These are phyloP conservation scores for Eucommia ulmoides DNA, from an alignment of 257 asterid species.

Conservation along the genomic window DNA sequence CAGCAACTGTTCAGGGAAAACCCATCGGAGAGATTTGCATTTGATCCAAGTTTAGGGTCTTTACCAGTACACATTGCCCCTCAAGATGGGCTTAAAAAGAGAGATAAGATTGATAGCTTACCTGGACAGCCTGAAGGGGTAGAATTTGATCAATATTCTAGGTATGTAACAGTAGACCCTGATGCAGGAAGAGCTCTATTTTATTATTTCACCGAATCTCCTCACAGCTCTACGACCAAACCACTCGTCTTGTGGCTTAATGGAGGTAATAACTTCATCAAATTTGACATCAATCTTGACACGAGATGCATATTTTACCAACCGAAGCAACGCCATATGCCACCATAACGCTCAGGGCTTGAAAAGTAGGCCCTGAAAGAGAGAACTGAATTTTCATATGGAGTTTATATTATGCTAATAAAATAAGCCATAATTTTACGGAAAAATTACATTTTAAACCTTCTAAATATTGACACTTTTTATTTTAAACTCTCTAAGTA, in stretches of 20 bases:
- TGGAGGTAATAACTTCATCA: constrained; percentile 17
- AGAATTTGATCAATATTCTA: constrained; percentile 27
- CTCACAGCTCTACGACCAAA: constrained; percentile 20
- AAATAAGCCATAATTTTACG: no score
- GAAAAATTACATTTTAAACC: no score
- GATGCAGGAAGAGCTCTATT: constrained; percentile 29
- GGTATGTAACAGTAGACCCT: constrained; percentile 36
- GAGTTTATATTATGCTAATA: not conserved
- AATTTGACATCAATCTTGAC: no score
- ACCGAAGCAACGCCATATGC: no score
- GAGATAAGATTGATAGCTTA: constrained; percentile 5
- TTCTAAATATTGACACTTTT: not conserved
- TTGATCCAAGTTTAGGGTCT: not conserved
- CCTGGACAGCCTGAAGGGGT: constrained; percentile 32
- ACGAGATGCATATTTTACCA: no score
- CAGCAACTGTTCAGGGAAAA: not conserved
- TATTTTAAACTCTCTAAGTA: no score
- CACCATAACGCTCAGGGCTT: not conserved
- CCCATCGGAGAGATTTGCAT: not conserved
- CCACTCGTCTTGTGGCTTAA: constrained; percentile 42
- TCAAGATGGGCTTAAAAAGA: constrained; percentile 9
- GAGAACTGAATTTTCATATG: not conserved
- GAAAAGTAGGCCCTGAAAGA: not conserved
- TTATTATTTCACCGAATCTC: constrained; percentile 31
- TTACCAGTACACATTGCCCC: constrained; percentile 4